A percentile compares a stretch with the other conserved stretches of the same genome.
Conservation (phyloP, 257 asterid species). For the Nicotiana undulata region DNA sequence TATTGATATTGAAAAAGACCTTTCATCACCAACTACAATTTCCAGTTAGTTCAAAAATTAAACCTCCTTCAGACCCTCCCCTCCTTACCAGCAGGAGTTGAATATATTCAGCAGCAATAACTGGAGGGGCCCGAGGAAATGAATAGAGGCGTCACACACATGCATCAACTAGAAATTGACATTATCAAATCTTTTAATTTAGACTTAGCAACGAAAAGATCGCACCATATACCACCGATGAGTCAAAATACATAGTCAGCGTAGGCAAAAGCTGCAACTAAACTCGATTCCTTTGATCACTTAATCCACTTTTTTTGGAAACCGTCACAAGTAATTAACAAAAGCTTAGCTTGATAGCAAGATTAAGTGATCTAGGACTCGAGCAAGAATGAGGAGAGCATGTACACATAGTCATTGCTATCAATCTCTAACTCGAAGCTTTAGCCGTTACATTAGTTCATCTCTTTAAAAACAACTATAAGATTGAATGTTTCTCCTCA, state of each 20-base stretch:
- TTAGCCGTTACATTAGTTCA: too few relatives aligned
- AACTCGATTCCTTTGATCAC: neutral
- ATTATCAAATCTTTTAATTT: neutral
- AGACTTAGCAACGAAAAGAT: neutral
- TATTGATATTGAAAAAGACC: neutral
- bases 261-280: neutral
- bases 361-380: too few relatives aligned
- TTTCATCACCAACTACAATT: neutral
- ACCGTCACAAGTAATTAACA: neutral
- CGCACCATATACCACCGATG: neutral
- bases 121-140: neutral
- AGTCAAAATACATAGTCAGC: neutral
- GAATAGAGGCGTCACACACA: neutral
- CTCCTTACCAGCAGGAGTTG: neutral
- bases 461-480: too few relatives aligned
- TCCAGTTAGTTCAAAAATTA: neutral
- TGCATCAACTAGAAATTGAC: neutral
- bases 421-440: too few relatives aligned
- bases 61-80: neutral
- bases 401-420: too few relatives aligned
- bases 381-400: neutral
- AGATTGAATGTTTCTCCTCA: too few relatives aligned
- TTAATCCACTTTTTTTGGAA: neutral
- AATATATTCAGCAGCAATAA: neutral
- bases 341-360: neutral